Evolutionary conservation across 129 eudicot genomes (phyloP), one percentile per base, ranked within the genome.

Genomic region (Pseudognaphalium luteoalbum): DNA sequence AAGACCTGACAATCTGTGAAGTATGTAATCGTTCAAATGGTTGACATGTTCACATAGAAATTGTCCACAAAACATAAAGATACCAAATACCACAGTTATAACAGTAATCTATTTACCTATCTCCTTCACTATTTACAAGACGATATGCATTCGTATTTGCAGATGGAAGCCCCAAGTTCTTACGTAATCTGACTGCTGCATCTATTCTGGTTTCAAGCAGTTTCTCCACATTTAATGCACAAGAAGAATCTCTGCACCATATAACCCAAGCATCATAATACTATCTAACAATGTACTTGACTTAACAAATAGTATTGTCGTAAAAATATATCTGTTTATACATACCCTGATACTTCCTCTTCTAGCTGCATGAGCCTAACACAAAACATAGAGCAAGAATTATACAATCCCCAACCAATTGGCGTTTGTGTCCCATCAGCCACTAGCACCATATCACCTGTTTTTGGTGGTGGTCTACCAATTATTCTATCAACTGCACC

Each of bases 61-160:
- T 58, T 33, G 69, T 58, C 32, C 17, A 11, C 29, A 34, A 42
- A 47, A 51, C 21, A 65, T 11, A 16, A 19, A 32, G 2, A 47
- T 3, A 76, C 16, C n/a, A 65, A 34, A n/a, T 12, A 47, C 19
- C 41, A 62, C 17, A 1, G 8, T 62, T 28, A 58, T 58, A 58
- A 0, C 10, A 29, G 12, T 14, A 28, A 62, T 35, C 9, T 6
- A 20, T 11, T 14, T 85, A 93, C 98, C 97, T 81, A 77, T 94
- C 98, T 81, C 98, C 98, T 94, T 94, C 98, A 17, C 98, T 94
- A 70, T 94, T 94, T 61, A 94, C 86, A 67, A 94, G 98, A 70
- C 98, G 98, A 75, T 88, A 94, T 61, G 97, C 97, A 80, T 91
- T 89, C 57, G 98, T 91, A 62, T 44, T 30, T 47, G 84, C 62